phyloP scores from a whole-genome alignment of 148 eudicot genomes.

The Spergularia marina region DNA sequence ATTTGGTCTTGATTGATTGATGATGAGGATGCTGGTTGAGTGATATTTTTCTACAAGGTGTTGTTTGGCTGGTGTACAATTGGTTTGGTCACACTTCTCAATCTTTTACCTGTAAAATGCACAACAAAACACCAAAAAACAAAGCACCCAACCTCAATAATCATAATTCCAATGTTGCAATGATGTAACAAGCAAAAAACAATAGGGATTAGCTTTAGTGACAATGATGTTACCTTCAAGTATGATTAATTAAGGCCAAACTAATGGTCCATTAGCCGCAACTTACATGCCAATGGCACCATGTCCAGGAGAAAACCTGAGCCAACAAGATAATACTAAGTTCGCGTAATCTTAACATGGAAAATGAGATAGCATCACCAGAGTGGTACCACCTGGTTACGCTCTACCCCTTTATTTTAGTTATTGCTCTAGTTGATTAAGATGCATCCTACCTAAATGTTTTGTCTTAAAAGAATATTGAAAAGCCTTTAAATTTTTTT shows the following conservation, averaged over 20 bases:
- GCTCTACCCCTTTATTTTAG: background rate
- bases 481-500: slow-evolving; percentile 21
- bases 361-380: background rate
- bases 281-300: slow-evolving; percentile 62
- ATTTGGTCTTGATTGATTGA: slow-evolving; percentile 17
- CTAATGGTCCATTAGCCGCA: slow-evolving; percentile 16
- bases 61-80: slow-evolving; percentile 25
- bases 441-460: slow-evolving; percentile 19
- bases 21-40: slow-evolving; percentile 17
- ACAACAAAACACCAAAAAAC: slow-evolving; percentile 17
- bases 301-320: slow-evolving; percentile 67
- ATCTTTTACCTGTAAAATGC: slow-evolving; percentile 28
- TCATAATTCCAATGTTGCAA: slow-evolving; percentile 8
- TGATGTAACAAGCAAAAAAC: slow-evolving; percentile 25
- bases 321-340: slow-evolving; percentile 5
- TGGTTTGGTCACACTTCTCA: slow-evolving; percentile 31
- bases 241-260: slow-evolving; percentile 35
- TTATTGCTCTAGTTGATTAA: slow-evolving; percentile 10
- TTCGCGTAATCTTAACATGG: background rate
- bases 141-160: slow-evolving; percentile 16
- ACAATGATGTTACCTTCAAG: slow-evolving; percentile 36
- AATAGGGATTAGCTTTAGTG: slow-evolving; percentile 20
- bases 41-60: slow-evolving; percentile 17
- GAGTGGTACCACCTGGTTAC: background rate
- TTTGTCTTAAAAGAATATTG: slow-evolving; percentile 16